Percentiles rank a stretch among this genome's conserved stretches.
Conservation (phyloP, 192 early-diverging fungal genomes). For the Cladochytrium replicatum region DNA sequence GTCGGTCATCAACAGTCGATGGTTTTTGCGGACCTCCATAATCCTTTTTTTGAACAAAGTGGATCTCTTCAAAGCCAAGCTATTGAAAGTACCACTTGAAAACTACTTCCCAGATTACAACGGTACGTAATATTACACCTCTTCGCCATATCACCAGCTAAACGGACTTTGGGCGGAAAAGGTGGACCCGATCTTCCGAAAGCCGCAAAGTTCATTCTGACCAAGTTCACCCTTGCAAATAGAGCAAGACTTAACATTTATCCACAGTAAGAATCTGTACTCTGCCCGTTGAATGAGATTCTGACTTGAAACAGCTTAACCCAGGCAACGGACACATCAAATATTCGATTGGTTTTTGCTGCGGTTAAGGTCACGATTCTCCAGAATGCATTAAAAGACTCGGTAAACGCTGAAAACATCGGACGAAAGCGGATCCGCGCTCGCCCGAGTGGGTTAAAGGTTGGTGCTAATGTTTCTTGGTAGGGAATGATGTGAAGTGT, state of each 20-base stretch:
- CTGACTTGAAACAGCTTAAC: constrained; percentile 48
- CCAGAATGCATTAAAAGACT: constrained; percentile 78
- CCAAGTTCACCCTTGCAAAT: constrained; percentile 80
- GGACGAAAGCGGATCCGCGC: no score
- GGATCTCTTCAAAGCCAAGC: constrained; percentile 76
- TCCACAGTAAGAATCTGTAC: constrained; percentile 54
- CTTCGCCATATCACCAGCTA: no score
- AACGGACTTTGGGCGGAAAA: no score
- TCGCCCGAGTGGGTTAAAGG: no score
- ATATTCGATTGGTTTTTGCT: constrained; percentile 80
- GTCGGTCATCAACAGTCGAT: constrained; percentile 83
- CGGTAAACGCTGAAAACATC: no score
- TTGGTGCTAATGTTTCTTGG: no score
- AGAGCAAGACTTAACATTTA: constrained; percentile 73
- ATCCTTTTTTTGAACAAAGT: constrained; percentile 93
- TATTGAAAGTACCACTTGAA: constrained; percentile 64
- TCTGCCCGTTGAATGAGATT: background rate
- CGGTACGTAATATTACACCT: no score
- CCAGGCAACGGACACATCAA: constrained; percentile 85
- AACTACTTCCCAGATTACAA: constrained; percentile 81
- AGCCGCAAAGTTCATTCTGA: constrained; percentile 79
- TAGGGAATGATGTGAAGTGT: no score
- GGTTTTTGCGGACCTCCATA: constrained; percentile 86
- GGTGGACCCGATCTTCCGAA: constrained; percentile 69
- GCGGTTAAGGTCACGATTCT: constrained; percentile 88